These are phyloP conservation scores for Paramecium sexaurelia DNA, from an alignment of 73 alveolate genomes.

Conservation along the genomic window DNA sequence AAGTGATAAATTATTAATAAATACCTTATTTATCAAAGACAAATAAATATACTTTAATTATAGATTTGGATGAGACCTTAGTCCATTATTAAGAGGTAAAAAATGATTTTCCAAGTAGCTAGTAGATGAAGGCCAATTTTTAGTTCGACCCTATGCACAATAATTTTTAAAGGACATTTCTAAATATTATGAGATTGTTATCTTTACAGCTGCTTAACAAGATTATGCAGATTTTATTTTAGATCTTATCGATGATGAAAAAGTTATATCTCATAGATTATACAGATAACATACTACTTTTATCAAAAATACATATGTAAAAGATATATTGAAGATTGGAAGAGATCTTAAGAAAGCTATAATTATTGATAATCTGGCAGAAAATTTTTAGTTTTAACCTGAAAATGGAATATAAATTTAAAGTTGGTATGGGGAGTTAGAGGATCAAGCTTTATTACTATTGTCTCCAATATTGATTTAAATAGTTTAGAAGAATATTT, in stretches of 20 bases:
- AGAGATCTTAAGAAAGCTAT: slow-evolving; percentile 74
- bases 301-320: slow-evolving; percentile 37
- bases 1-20: not conserved
- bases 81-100: slow-evolving; percentile 50
- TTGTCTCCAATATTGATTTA: slow-evolving; percentile 65
- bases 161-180: slow-evolving; percentile 80
- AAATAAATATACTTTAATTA: slow-evolving; percentile 1
- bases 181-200: slow-evolving; percentile 84
- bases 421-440: slow-evolving; percentile 88
- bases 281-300: slow-evolving; percentile 81
- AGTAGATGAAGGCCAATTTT: slow-evolving; percentile 71
- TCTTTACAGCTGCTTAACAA: slow-evolving; percentile 90
- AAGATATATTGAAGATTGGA: slow-evolving; percentile 83
- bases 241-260: slow-evolving; percentile 77
- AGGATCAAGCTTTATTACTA: slow-evolving; percentile 74
- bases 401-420: slow-evolving; percentile 78
- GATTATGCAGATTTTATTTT: slow-evolving; percentile 93
- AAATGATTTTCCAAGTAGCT: not conserved
- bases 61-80: slow-evolving; percentile 51
- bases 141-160: slow-evolving; percentile 88
- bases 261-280: slow-evolving; percentile 81
- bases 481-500: not conserved
- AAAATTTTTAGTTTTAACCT: slow-evolving; percentile 73
- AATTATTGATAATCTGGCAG: slow-evolving; percentile 83
- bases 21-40: slow-evolving; percentile 32